Evolutionary conservation across 2,329 filamentous ascomycete genomes (phyloP), one percentile per base, ranked within the genome.

Genomic region (Fusarium poae): DNA sequence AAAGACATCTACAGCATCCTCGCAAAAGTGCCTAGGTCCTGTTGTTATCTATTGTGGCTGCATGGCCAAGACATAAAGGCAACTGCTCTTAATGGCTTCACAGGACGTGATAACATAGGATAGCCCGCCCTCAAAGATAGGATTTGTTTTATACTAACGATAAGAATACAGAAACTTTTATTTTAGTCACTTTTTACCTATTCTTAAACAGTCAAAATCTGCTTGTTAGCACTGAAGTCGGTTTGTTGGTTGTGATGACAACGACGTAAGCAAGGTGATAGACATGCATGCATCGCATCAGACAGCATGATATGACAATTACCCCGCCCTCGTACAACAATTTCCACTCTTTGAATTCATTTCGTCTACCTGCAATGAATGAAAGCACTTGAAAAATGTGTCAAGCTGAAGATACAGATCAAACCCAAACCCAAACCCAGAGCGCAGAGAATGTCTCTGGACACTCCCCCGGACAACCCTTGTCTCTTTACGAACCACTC

Each of bases 391-490:
- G 4, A 7, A 8, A 6, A 8, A 29, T 23, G 52, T 6, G 43
- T 9, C 15, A 49, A 10, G 21, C 15, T 1, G 16, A 29, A 10
- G 30, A 18, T 5, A 7, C 5, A 2, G n/a, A 9, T n/a, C n/a
- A n/a, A 27, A 12, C 20, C 7, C 5, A 21, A 12, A 16, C 3
- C 2, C 4, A 37, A 23, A 5, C 15, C 8, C n/a, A 12, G 8
- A 9, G 3, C 0, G 7, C 6, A 6, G 15, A 32, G 11, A 11
- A 2, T 20, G 2, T 3, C 3, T 12, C 27, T 1, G n/a, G 4
- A 11, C 12, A 21, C 13, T 40, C 20, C 7, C 37, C 15, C 13
- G 10, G 13, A 12, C 18, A 13, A 7, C 25, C 29, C 9, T 11
- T 8, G 2, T 5, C 20, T 11, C 18, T 11, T 1, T 27, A 57